Conservation (phyloP, 371 early-diverging fungal genomes). For the Apophysomyces ossiformis region DNA sequence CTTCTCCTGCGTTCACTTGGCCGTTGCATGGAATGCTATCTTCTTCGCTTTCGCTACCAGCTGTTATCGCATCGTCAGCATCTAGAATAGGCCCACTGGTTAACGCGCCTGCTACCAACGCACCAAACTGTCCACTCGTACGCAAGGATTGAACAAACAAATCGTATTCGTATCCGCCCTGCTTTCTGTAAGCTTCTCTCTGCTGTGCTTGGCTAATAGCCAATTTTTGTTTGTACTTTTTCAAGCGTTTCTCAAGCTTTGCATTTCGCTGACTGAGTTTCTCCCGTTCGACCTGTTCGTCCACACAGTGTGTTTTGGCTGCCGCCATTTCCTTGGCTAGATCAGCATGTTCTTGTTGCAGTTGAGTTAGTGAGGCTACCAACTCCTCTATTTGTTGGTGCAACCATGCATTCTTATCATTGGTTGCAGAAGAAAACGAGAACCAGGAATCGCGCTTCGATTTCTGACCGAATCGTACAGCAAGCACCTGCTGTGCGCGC, state of each 20-base stretch:
- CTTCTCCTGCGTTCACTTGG: background rate
- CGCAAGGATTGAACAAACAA: conserved; percentile 45
- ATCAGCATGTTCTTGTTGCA: conserved; percentile 59
- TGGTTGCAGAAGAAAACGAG: background rate
- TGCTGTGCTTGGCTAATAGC: conserved; percentile 19
- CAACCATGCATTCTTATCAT: conserved; percentile 21
- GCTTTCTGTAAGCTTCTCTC: background rate
- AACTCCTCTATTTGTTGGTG: conserved; percentile 63
- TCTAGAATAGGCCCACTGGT: background rate
- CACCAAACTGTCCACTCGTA: conserved; percentile 51
- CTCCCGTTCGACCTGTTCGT: conserved; percentile 39
- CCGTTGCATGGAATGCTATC: background rate
- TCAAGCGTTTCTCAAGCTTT: conserved; percentile 37
- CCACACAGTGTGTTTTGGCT: conserved; percentile 58
- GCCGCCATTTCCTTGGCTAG: conserved; percentile 48
- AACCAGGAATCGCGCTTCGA: conserved; percentile 3
- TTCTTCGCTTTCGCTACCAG: conserved; percentile 11
- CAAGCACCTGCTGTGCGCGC: conserved; percentile 49
- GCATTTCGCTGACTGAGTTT: conserved; percentile 40
- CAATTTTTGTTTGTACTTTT: conserved; percentile 43
- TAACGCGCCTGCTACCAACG: conserved; percentile 47
- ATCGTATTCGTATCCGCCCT: conserved; percentile 25
- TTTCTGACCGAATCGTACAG: conserved; percentile 25
- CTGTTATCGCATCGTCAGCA: background rate
- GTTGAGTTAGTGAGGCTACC: conserved; percentile 51